A percentile compares a stretch with the other conserved stretches of the same genome.
Conservation (phyloP, 768 basidiomycete species). For the Hygrocybe punicea region DNA sequence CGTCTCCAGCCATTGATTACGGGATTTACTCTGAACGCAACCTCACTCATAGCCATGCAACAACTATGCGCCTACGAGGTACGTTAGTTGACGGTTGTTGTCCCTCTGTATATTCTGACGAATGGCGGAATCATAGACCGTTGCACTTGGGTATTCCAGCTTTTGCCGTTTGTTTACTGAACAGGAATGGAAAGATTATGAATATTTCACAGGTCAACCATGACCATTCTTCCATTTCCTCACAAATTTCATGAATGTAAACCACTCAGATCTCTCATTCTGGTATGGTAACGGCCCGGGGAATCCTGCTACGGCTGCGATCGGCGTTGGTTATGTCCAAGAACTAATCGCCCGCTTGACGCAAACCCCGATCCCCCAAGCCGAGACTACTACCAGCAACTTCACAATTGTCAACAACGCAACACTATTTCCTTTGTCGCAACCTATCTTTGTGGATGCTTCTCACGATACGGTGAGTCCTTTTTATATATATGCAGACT, state of each 20-base stretch:
- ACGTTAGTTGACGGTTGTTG: slow-evolving; percentile 1
- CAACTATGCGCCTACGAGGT: slow-evolving; percentile 75
- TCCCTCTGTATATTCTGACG: not conserved
- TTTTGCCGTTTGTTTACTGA: slow-evolving; percentile 79
- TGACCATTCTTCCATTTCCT: not conserved
- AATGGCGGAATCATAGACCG: slow-evolving; percentile 47
- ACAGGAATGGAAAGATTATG: slow-evolving; percentile 77
- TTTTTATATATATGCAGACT: not conserved
- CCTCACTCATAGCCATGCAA: slow-evolving; percentile 59
- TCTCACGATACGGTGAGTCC: slow-evolving; percentile 64
- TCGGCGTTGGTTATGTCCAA: slow-evolving; percentile 65
- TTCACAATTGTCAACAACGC: slow-evolving; percentile 55
- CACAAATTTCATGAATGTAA: not conserved
- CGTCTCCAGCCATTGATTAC: slow-evolving; percentile 49
- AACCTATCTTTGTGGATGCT: slow-evolving; percentile 67
- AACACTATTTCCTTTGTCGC: slow-evolving; percentile 53
- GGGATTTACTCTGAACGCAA: slow-evolving; percentile 50
- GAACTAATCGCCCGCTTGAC: slow-evolving; percentile 71
- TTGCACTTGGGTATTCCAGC: slow-evolving; percentile 70
- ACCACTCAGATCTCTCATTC: slow-evolving; percentile 45
- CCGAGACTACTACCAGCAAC: slow-evolving; percentile 60
- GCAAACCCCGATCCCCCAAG: slow-evolving; percentile 49
- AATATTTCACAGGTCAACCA: slow-evolving; percentile 48
- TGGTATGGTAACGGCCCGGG: slow-evolving; percentile 72
- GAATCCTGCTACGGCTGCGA: slow-evolving; percentile 57